Evolutionary conservation across 1,284 basidiomycete genomes (phyloP).

Genomic region (Hypsizygus ulmarius): DNA sequence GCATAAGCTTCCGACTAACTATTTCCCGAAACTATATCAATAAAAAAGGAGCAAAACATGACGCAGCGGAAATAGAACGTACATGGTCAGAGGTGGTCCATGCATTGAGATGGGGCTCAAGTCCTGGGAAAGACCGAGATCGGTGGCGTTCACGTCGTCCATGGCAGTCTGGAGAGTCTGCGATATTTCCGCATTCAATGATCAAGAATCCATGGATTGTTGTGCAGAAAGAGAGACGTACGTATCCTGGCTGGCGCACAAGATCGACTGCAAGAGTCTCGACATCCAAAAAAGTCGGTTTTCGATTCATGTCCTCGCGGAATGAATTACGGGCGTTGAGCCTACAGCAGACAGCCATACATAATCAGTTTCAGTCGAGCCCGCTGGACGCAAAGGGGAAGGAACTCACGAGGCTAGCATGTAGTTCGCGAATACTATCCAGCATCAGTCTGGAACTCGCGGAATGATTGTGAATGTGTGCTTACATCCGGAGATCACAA

Average conservation of each 20-base stretch:
- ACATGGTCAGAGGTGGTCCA: too few species aligned
- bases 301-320: conserved; percentile 10
- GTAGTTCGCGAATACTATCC: conserved; percentile 11
- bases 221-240: neutral
- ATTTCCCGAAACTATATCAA: too few species aligned
- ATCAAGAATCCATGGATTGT: too few species aligned
- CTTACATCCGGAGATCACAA: conserved; percentile 7
- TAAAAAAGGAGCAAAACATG: too few species aligned
- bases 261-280: neutral
- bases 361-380: neutral
- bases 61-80: too few species aligned
- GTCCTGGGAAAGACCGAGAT: too few species aligned
- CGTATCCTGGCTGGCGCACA: neutral
- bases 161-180: too few species aligned
- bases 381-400: neutral
- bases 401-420: conserved; percentile 7
- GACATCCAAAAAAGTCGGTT: conserved; percentile 3
- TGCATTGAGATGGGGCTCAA: too few species aligned
- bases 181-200: too few species aligned
- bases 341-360: neutral
- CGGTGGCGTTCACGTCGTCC: too few species aligned
- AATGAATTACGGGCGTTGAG: conserved; percentile 8
- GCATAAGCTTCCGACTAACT: too few species aligned
- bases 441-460: neutral
- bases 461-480: neutral